These are phyloP conservation scores for Monosporascus cannonballus DNA, from an alignment of 2,329 filamentous ascomycete genomes.

Conservation along the genomic window DNA sequence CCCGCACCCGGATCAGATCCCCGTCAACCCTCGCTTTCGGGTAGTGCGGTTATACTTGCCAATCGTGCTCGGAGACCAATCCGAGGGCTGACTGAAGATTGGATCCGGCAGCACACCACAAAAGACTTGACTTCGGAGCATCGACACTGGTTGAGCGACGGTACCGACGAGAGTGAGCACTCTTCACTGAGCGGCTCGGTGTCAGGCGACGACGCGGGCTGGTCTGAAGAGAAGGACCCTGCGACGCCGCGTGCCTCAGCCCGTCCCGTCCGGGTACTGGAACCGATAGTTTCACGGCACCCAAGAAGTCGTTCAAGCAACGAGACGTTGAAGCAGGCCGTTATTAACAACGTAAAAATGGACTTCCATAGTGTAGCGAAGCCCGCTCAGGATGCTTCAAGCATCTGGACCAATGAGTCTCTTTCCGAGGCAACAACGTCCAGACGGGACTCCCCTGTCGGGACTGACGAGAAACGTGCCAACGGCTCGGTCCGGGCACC, in stretches of 20 bases:
- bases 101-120: constrained; percentile 81
- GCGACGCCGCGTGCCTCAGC: constrained; percentile 41
- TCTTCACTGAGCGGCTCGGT: constrained; percentile 67
- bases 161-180: constrained; percentile 64
- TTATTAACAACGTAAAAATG: constrained; percentile 22
- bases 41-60: constrained; percentile 55
- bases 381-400: constrained; percentile 19
- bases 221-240: constrained; percentile 42
- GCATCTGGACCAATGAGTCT: constrained; percentile 22
- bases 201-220: constrained; percentile 40
- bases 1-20: constrained; percentile 31
- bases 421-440: constrained; percentile 15
- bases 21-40: constrained; percentile 28
- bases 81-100: constrained; percentile 70
- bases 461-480: constrained; percentile 21
- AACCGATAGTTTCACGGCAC: constrained; percentile 27
- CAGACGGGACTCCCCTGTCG: constrained; percentile 24
- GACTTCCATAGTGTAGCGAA: constrained; percentile 18
- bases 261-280: constrained; percentile 22
- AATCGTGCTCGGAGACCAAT: constrained; percentile 55
- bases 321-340: constrained; percentile 46
- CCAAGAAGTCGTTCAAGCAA: constrained; percentile 46
- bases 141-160: constrained; percentile 80
- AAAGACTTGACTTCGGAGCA: constrained; percentile 62
- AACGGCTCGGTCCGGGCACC: constrained; percentile 23